Evolutionary conservation across 1,139 yeast genomes (phyloP), one percentile per base, ranked within the genome.

Genomic region (Yamadazyma triangularis): DNA sequence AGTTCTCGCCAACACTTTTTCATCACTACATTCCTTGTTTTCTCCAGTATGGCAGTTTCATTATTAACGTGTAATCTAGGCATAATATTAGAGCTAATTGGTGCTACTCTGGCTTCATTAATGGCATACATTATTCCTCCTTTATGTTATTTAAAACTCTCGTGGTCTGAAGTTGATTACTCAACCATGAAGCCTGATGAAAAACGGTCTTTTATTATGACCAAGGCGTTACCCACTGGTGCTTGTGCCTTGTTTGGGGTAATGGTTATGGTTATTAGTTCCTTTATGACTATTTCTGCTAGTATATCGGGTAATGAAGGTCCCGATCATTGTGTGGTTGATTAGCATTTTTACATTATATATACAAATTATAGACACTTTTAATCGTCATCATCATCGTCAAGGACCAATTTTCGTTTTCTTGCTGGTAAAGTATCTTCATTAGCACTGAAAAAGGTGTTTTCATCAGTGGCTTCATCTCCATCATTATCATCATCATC

Each of bases 121-220:
- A 81, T 89, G 84, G 96, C 97, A 0, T 89, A 86, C 48, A 86
- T 89, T 13, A 63, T 89, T 9, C 97, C 97, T 1, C 96, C 96
- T 4, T 54, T 81, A 54, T 88, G 96, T 48, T 84, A 73, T 48
- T 56, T 86, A 38, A 77, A 80, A 41, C 67, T 88, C 42, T 72
- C 86, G 0, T 68, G 73, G 45, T 70, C 70, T 32, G 54, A 61
- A 12, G 50, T 58, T 13, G 77, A 76, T 39, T 52, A 66, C 19
- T 43, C 49, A 25, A 42, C 48, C 26, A 64, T 74, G 25, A 68
- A 66, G 16, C 16, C 42, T 0, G 26, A 35, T 2, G 62, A 58
- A 9, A 63, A 51, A 31, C 45, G 50, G 29, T 36, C 39, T 3
- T 68, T 66, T 34, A 40, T 60, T 9, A n/a, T 58, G 1, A 39